Base-by-base conservation (phyloP, 1,139 yeast genomes). In the Candida sp. region DNA sequence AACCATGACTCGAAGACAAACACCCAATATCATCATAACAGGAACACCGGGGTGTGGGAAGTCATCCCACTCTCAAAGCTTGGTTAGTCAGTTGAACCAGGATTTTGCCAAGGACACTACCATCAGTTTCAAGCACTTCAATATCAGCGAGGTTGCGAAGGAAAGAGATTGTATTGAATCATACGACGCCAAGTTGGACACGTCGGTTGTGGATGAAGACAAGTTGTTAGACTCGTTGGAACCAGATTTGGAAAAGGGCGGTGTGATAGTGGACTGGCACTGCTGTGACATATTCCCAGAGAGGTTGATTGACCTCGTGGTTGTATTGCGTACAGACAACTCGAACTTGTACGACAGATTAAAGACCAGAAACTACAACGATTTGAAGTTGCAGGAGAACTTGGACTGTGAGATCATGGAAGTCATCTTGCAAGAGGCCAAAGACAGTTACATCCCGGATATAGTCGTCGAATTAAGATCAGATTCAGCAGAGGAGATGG, bases 21-120 rank as follows among this genome's bases (percentile, higher is more conserved):
- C 73, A 38, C 97, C 97, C 9, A 96, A 96, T 67, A 86, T 94
- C 43, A 83, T 96, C 39, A 81, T 94, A 47, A 94, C 98, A 5
- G 99, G 99, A 3, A 96, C 99, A 1, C 99, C 99, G 11, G 98
- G 99, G 0, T 91, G 98, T 61, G 99, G 99, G 11, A 94, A 94
- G 65, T 83, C 98, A 1, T 86, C 94, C 22, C 98, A 93, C 61
- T 84, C 94, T 3, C 86, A 83, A 60, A 74, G 79, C 50, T 73
- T 93, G 51, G 83, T 78, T 5, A 74, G 81, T 42, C 80, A 78
- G 52, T 66, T 86, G 6, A 76, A 70, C 25, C 72, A 70, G 9
- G 58, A 63, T 11, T 34, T 53, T 7, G 37, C 34, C 4, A 39
- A 47, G 28, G 51, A 50, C 4, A 47, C 44, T n/a, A 45, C 50